Evolutionary conservation across 2,329 filamentous ascomycete species (phyloP).

Genomic region (Colletotrichum acutatum): DNA sequence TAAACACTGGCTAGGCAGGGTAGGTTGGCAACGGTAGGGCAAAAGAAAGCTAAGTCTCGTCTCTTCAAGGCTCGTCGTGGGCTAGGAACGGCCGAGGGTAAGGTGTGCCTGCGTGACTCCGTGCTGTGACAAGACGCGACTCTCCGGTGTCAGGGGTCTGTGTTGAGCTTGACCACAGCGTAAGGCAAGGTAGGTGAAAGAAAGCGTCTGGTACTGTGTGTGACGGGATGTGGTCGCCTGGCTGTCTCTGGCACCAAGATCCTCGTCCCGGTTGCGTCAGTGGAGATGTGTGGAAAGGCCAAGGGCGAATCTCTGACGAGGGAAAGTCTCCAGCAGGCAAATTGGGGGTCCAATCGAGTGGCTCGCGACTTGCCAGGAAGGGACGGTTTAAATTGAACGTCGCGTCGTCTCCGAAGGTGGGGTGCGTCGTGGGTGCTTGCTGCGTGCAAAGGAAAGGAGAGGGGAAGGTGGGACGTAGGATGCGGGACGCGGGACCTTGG

Average conservation of each 20-base stretch:
- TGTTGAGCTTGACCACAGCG: conserved; percentile 23
- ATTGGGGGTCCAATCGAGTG: conserved; percentile 33
- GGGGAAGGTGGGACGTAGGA: neutral
- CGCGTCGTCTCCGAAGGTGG: conserved; percentile 32
- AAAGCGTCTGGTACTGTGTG: conserved; percentile 5
- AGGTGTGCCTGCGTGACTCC: conserved; percentile 5
- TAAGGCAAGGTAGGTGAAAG: neutral
- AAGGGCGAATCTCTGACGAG: conserved; percentile 23
- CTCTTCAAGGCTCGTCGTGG: neutral
- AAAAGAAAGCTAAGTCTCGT: conserved; percentile 11
- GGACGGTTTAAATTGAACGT: conserved; percentile 35
- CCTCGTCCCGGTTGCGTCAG: conserved; percentile 10
- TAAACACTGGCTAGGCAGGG: conserved; percentile 5
- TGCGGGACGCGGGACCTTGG: neutral
- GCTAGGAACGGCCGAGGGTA: neutral
- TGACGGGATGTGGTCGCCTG: neutral
- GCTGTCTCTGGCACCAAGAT: neutral
- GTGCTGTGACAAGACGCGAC: conserved; percentile 29
- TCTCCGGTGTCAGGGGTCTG: conserved; percentile 33
- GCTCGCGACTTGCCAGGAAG: conserved; percentile 25
- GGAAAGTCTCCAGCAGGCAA: conserved; percentile 32
- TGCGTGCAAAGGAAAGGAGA: conserved; percentile 9
- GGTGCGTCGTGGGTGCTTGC: neutral
- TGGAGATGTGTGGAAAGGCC: conserved; percentile 7
- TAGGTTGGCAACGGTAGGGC: conserved; percentile 20